Evolutionary conservation across 495 filamentous ascomycete species (phyloP).

Genomic region (Hypoxylon subgilvum): DNA sequence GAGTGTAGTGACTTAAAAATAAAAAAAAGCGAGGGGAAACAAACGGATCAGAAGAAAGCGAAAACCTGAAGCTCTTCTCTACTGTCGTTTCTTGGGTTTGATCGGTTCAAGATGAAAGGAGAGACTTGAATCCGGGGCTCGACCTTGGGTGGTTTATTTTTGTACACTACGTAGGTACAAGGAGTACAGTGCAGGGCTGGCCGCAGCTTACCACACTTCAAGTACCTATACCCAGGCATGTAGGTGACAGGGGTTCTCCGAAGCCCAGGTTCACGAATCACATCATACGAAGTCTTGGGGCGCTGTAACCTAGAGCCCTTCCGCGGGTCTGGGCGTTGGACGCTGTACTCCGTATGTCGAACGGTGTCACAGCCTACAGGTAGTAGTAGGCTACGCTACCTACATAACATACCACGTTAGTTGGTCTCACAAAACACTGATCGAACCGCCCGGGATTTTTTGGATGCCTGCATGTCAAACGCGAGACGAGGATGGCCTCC

Average conservation of each 20-base stretch:
- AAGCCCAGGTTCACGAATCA: conserved; percentile 4
- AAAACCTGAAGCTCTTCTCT: conserved; percentile 33
- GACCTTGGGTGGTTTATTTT: conserved; percentile 37
- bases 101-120: conserved; percentile 30
- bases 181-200: conserved; percentile 28
- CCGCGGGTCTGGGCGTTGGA: background rate
- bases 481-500: conserved; percentile 26
- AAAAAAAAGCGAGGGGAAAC: conserved; percentile 33
- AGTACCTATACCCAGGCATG: conserved; percentile 7
- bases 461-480: conserved; percentile 31
- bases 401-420: conserved; percentile 17
- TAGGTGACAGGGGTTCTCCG: conserved; percentile 32
- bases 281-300: conserved; percentile 35
- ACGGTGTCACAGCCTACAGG: conserved; percentile 5
- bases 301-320: conserved; percentile 33
- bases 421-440: conserved; percentile 28
- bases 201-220: conserved; percentile 4
- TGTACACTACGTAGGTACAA: conserved; percentile 30
- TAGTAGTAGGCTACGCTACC: too few relatives aligned
- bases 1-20: conserved; percentile 35
- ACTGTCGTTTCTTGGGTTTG: conserved; percentile 17
- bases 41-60: conserved; percentile 25
- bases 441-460: conserved; percentile 40
- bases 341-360: conserved; percentile 22
- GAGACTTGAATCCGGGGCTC: conserved; percentile 21